phyloP scores from a whole-genome alignment of 1,284 basidiomycete genomes.

The Puccinia horiana region DNA sequence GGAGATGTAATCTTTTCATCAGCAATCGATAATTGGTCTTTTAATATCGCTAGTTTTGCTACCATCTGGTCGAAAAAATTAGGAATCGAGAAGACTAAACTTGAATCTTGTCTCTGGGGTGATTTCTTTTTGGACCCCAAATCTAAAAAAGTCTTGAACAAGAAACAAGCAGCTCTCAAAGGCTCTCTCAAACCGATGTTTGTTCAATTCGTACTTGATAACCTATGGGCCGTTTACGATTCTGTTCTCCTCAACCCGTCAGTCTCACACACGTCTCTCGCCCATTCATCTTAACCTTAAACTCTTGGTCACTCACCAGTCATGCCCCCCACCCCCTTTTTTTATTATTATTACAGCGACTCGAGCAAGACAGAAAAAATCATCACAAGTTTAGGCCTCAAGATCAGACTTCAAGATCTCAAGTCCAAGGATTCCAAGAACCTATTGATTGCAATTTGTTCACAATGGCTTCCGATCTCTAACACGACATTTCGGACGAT shows the following conservation, averaged over 20 bases:
- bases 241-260: constrained; percentile 81
- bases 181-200: constrained; percentile 86
- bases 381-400: constrained; percentile 76
- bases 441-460: constrained; percentile 81
- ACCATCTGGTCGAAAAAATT: constrained; percentile 88
- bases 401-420: constrained; percentile 83
- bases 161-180: constrained; percentile 73
- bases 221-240: constrained; percentile 95
- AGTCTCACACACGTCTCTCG: constrained; percentile 61
- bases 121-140: constrained; percentile 97
- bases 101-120: constrained; percentile 90
- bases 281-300: neutral
- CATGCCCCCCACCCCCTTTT: constrained; percentile 33
- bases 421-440: constrained; percentile 85
- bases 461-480: constrained; percentile 94
- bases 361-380: constrained; percentile 87
- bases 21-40: constrained; percentile 97
- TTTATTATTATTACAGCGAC: constrained; percentile 69
- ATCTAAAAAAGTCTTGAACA: constrained; percentile 85
- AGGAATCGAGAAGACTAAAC: constrained; percentile 82
- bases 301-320: constrained; percentile 6
- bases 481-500: constrained; percentile 88
- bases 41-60: constrained; percentile 89
- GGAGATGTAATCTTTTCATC: constrained; percentile 97
- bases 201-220: constrained; percentile 95